Evolutionary conservation across 352 stramenopile species (phyloP).

Genomic region (Globisporangium lucens): DNA sequence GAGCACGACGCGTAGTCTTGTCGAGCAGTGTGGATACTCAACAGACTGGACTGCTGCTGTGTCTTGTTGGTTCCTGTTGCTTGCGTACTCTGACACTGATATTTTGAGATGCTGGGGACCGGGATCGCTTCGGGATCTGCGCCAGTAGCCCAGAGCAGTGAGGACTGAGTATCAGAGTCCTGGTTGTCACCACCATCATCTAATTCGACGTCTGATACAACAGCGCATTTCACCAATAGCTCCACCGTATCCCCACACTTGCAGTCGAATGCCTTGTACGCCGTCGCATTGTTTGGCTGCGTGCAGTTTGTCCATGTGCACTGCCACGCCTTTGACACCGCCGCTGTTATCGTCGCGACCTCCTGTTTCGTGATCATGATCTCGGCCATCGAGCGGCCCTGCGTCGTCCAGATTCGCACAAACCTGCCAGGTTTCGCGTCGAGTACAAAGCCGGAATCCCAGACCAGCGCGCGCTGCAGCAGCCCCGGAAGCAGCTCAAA

Average conservation of each 20-base stretch:
- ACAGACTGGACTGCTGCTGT: background rate
- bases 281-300: background rate
- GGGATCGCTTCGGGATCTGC: background rate
- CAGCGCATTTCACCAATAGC: background rate
- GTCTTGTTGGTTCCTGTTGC: background rate
- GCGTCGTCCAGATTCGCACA: slow-evolving; percentile 12
- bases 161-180: background rate
- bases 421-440: slow-evolving; percentile 1
- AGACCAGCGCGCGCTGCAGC: slow-evolving; percentile 22
- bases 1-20: background rate
- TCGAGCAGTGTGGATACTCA: background rate
- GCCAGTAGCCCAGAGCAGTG: slow-evolving; percentile 2
- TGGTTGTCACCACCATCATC: background rate
- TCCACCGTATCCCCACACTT: background rate
- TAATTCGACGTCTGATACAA: background rate
- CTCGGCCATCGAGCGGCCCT: slow-evolving; percentile 21
- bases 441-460: slow-evolving; percentile 23
- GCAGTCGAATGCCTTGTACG: slow-evolving; percentile 2
- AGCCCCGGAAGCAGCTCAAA: slow-evolving; percentile 20
- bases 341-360: background rate
- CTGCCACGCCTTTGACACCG: background rate
- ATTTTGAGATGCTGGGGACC: background rate
- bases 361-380: slow-evolving; percentile 13
- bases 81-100: background rate
- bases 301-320: background rate